A percentile compares a stretch with the other conserved stretches of the same genome.
Conservation (phyloP, 441 rosid species). For the Populus hybrid region DNA sequence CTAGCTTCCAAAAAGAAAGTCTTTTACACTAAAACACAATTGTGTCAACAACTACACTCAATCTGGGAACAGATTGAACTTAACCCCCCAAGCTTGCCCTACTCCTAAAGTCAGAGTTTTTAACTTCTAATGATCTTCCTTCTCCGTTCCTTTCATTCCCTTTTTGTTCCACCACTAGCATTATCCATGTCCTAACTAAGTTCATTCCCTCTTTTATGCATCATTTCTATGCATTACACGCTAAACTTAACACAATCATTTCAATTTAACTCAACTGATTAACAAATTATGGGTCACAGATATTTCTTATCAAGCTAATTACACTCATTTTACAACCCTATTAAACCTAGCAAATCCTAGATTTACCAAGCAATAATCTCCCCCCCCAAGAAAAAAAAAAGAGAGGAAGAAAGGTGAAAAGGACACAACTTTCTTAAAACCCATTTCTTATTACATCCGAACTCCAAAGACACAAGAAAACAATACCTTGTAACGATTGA, state of each 20-base stretch:
- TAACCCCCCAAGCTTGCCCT: neutral
- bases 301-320: neutral
- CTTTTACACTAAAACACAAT: neutral
- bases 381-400: neutral
- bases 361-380: too few relatives aligned
- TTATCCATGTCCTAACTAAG: neutral
- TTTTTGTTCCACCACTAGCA: neutral
- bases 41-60: neutral
- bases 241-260: neutral
- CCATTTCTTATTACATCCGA: neutral
- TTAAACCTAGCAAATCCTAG: neutral
- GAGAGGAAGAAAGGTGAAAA: neutral
- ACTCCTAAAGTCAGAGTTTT: neutral
- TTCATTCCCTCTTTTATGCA: neutral
- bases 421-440: neutral
- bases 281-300: neutral
- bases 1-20: neutral
- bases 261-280: neutral
- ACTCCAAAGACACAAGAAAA: neutral
- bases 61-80: neutral
- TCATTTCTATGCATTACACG: neutral
- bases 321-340: neutral
- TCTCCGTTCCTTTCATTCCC: neutral
- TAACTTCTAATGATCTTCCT: neutral
- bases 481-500: slow-evolving; percentile 58